Conservation (phyloP, 2,329 filamentous ascomycete species). For the Diaporthe vaccinii region DNA sequence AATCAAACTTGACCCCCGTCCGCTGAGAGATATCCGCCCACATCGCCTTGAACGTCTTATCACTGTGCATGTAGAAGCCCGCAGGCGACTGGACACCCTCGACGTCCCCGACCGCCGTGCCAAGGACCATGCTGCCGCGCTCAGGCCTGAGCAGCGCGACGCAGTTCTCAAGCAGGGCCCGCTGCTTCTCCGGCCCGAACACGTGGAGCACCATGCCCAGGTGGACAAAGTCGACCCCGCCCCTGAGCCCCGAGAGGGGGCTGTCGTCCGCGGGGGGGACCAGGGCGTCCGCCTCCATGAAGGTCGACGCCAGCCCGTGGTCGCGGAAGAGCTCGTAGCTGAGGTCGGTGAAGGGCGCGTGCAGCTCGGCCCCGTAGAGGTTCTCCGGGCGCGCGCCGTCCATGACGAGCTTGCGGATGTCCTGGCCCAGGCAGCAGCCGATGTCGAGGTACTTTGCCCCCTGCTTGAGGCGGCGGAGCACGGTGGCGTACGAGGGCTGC, state of each 20-base stretch:
- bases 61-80: constrained; percentile 37
- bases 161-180: constrained; percentile 44
- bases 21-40: constrained; percentile 39
- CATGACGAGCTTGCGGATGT: constrained; percentile 56
- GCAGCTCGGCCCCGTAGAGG: constrained; percentile 56
- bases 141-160: constrained; percentile 45
- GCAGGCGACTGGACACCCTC: constrained; percentile 27
- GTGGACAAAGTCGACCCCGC: constrained; percentile 48
- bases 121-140: constrained; percentile 38
- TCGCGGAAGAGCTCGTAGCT: constrained; percentile 53
- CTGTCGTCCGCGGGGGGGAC: constrained; percentile 40
- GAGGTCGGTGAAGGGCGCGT: constrained; percentile 49
- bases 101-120: constrained; percentile 36
- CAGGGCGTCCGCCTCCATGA: constrained; percentile 48
- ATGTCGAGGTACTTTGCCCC: constrained; percentile 54
- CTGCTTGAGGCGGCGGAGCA: constrained; percentile 47
- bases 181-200: constrained; percentile 48
- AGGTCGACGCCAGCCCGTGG: constrained; percentile 42
- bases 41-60: constrained; percentile 39
- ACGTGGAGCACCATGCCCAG: constrained; percentile 51
- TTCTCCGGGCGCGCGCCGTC: constrained; percentile 55
- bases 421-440: constrained; percentile 60
- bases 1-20: constrained; percentile 29
- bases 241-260: constrained; percentile 43
- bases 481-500: constrained; percentile 48